Evolutionary conservation across 2,329 filamentous ascomycete species (phyloP), one percentile per base, ranked within the genome.

Genomic region (Diplocarpon rosae): DNA sequence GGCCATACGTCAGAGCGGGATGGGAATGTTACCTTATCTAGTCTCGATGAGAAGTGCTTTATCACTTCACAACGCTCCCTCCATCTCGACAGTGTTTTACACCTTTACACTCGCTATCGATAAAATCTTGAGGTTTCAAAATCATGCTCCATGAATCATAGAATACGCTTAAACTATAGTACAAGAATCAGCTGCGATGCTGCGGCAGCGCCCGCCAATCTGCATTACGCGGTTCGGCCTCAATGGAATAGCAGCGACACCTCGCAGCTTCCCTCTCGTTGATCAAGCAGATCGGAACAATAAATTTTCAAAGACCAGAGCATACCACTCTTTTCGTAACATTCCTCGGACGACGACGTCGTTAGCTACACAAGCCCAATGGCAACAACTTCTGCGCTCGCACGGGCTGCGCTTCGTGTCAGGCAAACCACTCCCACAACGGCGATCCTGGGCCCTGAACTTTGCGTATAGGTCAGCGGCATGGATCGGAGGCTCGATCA

Each of bases 401-500:
- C 50, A 51, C 35, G 49, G 35, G 28, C 37, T 45, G 32, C 54
- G 58, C 45, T 53, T 40, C 28, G 51, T 78, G 14, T 78, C 75
- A 0, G 74, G 74, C 17, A 70, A 66, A 54, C 69, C 73, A 13
- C 63, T 74, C 3, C 70, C 70, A 6, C 69, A 74, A 52, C 54
- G 62, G 39, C 65, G 65, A 37, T 76, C 71, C 13, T 62, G 64
- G 49, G 39, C 71, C 3, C 59, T 75, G 45, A 75, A 73, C 58
- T 78, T 84, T 57, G 63, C 78, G 37, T 86, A 85, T 61, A 76
- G 83, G 54, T 71, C 76, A 28, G 82, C 88, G 29, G 78, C 83
- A 2, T 76, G 75, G 56, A 65, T 86, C 16, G 92, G 92, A 32
- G 79, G 85, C 47, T 84, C 90, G 39, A 72, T 92, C 31, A 69